Evolutionary conservation across 2,329 filamentous ascomycete species (phyloP), one percentile per base, ranked within the genome.

Genomic region (Huntiella savannae): DNA sequence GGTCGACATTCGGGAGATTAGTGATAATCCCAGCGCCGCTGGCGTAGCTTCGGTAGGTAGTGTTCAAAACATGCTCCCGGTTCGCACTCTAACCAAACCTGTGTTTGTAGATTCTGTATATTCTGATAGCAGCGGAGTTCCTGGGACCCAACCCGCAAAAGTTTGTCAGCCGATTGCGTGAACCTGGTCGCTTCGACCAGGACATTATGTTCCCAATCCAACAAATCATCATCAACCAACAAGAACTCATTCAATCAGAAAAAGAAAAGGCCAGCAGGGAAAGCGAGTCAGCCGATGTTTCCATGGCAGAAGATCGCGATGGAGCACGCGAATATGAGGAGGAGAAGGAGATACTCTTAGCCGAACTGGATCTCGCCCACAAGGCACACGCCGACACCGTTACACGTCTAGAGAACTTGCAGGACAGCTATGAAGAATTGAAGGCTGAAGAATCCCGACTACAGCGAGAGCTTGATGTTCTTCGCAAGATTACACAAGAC

Each of bases 371-470:
- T 12, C 59, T 62, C 4, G 62, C 71, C 38, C 71, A 66, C 52
- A 76, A 75, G 55, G 67, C 67, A 36, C 66, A 73, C 47, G 74
- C 72, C 38, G 70, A 76, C 56, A 67, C 74, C 51, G 69, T 71
- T 47, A 69, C 73, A 4, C 68, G 74, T 15, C 62, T 78, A 43
- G 74, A 76, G 48, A 67, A 72, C 55, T 61, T 79, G 13, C 69
- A 76, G 53, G 67, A 70, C 51, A 75, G 68, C 43, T 68, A 83
- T 51, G 77, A 84, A 51, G 72, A 76, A 52, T 61, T 82, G 40
- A 72, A 79, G 53, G 69, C 71, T 41, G 68, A 81, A 54, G 73
- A 77, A 45, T 69, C 74, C 49, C 69, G 70, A 53, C 65, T 73
- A 37, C 67, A 73, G 46, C 62, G 66, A 32, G 69, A 74, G 56